Conservation (phyloP, 441 rosid genomes). For the Flueggea neowawraea region DNA sequence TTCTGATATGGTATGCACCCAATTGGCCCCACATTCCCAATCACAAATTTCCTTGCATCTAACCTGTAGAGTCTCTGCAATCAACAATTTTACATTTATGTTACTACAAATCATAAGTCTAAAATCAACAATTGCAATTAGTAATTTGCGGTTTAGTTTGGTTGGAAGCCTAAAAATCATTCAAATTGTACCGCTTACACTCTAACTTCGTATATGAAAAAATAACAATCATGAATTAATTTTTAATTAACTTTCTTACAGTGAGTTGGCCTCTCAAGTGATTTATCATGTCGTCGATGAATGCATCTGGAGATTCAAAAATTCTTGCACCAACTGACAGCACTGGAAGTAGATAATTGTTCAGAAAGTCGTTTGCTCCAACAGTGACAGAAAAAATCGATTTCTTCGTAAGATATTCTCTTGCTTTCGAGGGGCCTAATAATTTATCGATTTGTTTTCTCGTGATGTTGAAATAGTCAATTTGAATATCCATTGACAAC, state of each 20-base stretch:
- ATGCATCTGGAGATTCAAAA: constrained; percentile 54
- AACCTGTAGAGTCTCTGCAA: constrained; percentile 65
- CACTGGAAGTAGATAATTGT: constrained; percentile 85
- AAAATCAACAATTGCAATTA: background rate
- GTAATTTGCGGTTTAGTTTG: background rate
- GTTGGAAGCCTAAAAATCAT: background rate
- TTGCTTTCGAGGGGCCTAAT: constrained; percentile 66
- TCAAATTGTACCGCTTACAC: no score
- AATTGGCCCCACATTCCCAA: constrained; percentile 80
- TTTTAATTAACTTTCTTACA: constrained; percentile 25
- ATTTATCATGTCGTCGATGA: constrained; percentile 61
- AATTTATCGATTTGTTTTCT: constrained; percentile 60
- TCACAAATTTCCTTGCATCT: constrained; percentile 81
- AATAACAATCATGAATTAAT: no score
- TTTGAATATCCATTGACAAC: constrained; percentile 79
- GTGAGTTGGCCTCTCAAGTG: constrained; percentile 59
- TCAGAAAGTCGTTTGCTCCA: constrained; percentile 91
- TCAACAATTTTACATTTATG: background rate
- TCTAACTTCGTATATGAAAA: no score
- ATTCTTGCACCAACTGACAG: constrained; percentile 69
- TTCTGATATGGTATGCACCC: constrained; percentile 94
- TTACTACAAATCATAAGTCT: no score
- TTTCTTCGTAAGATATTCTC: constrained; percentile 48
- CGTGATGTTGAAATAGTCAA: constrained; percentile 77
- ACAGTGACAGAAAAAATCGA: constrained; percentile 79